A percentile compares a stretch with the other conserved stretches of the same genome.
Conservation (phyloP, 169 alveolate species). For the Plasmodium vinckei region DNA sequence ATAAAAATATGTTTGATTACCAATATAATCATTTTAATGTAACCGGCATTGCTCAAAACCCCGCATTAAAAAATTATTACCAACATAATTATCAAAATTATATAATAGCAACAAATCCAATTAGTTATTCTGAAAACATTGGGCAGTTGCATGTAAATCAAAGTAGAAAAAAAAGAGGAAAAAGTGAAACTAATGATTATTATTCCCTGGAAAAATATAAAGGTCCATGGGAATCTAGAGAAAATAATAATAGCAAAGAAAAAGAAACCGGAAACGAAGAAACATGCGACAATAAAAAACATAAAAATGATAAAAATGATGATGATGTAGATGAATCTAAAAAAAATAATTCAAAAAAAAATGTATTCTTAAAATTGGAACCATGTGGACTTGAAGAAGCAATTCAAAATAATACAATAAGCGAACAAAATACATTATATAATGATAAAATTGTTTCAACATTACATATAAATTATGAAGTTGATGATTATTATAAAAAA, state of each 20-base stretch:
- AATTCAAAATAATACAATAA: slow-evolving; percentile 43
- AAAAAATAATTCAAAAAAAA: slow-evolving; percentile 1
- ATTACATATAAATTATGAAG: slow-evolving; percentile 53
- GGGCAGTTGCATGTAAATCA: slow-evolving; percentile 18
- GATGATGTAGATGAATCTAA: slow-evolving; percentile 23
- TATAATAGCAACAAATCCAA: slow-evolving; percentile 29
- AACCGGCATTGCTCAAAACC: slow-evolving; percentile 66
- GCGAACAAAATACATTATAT: slow-evolving; percentile 57
- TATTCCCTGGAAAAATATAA: slow-evolving; percentile 30
- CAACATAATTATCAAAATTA: slow-evolving; percentile 41
- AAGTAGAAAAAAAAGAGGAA: slow-evolving; percentile 26
- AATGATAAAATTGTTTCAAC: slow-evolving; percentile 72
- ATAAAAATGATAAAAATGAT: slow-evolving; percentile 1
- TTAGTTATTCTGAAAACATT: slow-evolving; percentile 12
- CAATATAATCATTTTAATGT: slow-evolving; percentile 72
- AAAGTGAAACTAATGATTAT: slow-evolving; percentile 25
- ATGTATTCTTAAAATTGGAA: slow-evolving; percentile 32
- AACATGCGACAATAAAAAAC: slow-evolving; percentile 11
- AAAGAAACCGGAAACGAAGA: slow-evolving; percentile 10
- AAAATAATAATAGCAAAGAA: slow-evolving; percentile 5
- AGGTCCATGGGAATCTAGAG: slow-evolving; percentile 63
- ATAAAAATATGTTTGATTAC: slow-evolving; percentile 73
- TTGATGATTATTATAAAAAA: slow-evolving; percentile 41
- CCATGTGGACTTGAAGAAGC: slow-evolving; percentile 72
- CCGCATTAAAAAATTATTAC: slow-evolving; percentile 65